These are phyloP conservation scores for Sporothrix luriei DNA, from an alignment of 2,329 filamentous ascomycete genomes.

Conservation along the genomic window DNA sequence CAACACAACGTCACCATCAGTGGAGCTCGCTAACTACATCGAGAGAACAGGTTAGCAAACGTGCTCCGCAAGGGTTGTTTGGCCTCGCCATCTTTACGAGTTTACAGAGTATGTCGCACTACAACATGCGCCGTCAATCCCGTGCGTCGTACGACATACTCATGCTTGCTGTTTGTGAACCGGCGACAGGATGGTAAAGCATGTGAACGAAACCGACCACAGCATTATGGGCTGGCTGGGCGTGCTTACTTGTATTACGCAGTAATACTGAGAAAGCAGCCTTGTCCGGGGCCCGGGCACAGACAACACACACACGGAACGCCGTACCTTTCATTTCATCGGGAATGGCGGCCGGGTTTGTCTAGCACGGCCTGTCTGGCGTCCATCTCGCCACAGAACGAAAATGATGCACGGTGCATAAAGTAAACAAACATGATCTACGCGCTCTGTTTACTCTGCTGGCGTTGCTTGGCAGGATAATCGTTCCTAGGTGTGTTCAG, in stretches of 20 bases:
- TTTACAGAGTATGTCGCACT: no score
- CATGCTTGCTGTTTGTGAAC: no score
- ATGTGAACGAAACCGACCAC: no score
- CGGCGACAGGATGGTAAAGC: no score
- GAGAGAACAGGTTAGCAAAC: background rate
- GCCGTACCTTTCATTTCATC: no score
- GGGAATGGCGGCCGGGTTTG: background rate
- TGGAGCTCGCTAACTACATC: slow-evolving; percentile 5
- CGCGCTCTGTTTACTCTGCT: slow-evolving; percentile 3
- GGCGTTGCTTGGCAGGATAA: background rate
- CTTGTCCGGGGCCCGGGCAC: background rate
- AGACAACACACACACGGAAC: no score
- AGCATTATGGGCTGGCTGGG: no score
- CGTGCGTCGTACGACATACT: no score
- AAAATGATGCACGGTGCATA: background rate
- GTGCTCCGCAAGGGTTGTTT: background rate
- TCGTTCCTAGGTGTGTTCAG: background rate
- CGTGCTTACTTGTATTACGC: no score
- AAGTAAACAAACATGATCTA: slow-evolving; percentile 17
- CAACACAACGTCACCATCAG: background rate
- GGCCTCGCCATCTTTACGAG: background rate
- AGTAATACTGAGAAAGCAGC: background rate
- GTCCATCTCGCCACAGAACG: background rate
- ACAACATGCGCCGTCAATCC: no score
- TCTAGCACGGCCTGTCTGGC: background rate